phyloP scores from a whole-genome alignment of 768 basidiomycete species.

The Dacryopinax spathularia region DNA sequence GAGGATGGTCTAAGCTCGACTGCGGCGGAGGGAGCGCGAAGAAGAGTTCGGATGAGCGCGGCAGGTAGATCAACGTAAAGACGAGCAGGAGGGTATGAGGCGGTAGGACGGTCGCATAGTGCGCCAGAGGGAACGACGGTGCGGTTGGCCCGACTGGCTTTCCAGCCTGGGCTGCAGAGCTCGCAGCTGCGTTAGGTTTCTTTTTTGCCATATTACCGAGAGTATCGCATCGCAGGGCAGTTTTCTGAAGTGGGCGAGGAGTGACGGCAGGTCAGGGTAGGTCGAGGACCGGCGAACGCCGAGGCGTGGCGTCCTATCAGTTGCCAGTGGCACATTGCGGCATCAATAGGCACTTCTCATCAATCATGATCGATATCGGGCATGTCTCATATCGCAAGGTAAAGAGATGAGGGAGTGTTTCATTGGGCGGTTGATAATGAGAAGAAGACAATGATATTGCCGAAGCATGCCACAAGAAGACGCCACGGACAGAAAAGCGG shows the following conservation, averaged over 20 bases:
- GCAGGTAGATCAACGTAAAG: conserved; percentile 57
- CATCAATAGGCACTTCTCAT: neutral
- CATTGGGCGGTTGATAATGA: too few relatives aligned
- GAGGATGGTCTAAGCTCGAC: conserved; percentile 30
- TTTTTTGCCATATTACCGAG: neutral
- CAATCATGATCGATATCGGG: neutral
- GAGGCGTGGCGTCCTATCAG: neutral
- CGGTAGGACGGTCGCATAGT: conserved; percentile 52
- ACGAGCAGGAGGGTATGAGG: conserved; percentile 51
- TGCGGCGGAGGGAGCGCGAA: conserved; percentile 20
- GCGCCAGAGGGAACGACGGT: conserved; percentile 34
- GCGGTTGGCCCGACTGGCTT: neutral
- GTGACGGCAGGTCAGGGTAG: neutral
- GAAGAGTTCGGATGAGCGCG: conserved; percentile 39
- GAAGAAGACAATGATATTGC: too few relatives aligned
- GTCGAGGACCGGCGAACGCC: neutral
- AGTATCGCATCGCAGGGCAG: neutral
- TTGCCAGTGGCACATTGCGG: neutral
- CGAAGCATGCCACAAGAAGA: too few relatives aligned
- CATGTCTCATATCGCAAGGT: neutral
- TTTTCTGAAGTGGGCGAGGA: neutral
- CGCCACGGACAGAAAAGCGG: too few relatives aligned
- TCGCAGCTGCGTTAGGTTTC: neutral
- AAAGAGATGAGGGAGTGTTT: too few relatives aligned
- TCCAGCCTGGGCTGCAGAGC: neutral